Evolutionary conservation across 257 asterid genomes (phyloP), one percentile per base, ranked within the genome.

Genomic region (Coffea canephora): DNA sequence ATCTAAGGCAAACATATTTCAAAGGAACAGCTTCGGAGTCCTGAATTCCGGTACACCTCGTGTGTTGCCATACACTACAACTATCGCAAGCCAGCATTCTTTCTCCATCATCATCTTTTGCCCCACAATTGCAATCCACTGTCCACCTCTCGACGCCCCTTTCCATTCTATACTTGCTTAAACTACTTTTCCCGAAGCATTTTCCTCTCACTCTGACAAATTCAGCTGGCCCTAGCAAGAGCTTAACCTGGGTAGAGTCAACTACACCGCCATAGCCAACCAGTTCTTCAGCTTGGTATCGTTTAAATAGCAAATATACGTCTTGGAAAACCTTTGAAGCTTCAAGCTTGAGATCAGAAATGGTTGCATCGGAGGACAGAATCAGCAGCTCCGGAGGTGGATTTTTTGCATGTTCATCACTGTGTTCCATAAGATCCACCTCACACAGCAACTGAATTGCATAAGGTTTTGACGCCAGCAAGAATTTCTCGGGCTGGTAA

Each of bases 71-170:
- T 73, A 92, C 89, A 69, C 97, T 88, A 64, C 99, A 95, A 0
- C 82, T 89, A 55, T 95, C 99, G 74, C 99, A 95, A 12, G 99
- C 97, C 88, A 93, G 75, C 99, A 95, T 95, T 52, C 98, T 83
- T 88, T 95, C 99, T 7, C 99, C 99, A 19, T 95, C 99, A 6
- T 95, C 99, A 45, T 95, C 99, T 86, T 80, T 90, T 0, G 99
- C 98, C 2, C 99, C 98, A 50, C 99, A 95, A 13, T 78, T 61
- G 82, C 99, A 95, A 74, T 92, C 99, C 80, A 95, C 97, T 0
- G 91, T 86, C 99, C 99, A 95, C 77, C 95, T 90, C 77, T 95
- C 99, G 0, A 88, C 61, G 10, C 99, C 99, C 87, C 97, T 87
- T 59, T 95, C 99, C 97, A 90, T 90, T 79, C 97, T 87, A 80